Evolutionary conservation across 805 yeast species (phyloP).

Genomic region (Zygoascus bituminiphila): DNA sequence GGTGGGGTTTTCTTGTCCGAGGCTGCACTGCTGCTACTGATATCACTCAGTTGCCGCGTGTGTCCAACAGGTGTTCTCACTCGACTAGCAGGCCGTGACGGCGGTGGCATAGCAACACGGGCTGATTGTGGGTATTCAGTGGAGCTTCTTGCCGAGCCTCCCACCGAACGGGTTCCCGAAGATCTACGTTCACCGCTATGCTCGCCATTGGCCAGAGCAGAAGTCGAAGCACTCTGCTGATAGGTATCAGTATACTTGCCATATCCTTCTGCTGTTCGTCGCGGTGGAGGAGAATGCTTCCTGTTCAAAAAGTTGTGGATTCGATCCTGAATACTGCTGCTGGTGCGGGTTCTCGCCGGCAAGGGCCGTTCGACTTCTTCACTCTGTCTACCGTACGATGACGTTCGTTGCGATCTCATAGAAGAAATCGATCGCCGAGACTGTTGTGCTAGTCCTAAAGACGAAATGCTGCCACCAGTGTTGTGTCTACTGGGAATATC

Average conservation of each 20-base stretch:
- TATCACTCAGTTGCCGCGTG: neutral
- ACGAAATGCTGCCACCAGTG: neutral
- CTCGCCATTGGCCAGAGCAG: slow-evolving; percentile 4
- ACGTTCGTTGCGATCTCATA: neutral
- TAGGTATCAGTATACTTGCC: slow-evolving; percentile 56
- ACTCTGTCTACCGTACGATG: slow-evolving; percentile 1
- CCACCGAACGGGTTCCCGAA: neutral
- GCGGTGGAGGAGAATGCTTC: slow-evolving; percentile 34
- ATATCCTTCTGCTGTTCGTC: slow-evolving; percentile 70
- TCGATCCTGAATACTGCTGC: slow-evolving; percentile 26
- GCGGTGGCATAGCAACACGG: slow-evolving; percentile 1
- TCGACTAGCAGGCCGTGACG: slow-evolving; percentile 3
- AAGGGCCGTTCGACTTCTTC: neutral
- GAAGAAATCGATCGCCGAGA: neutral
- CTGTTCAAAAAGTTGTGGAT: slow-evolving; percentile 27
- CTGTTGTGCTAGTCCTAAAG: neutral
- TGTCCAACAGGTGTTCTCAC: neutral
- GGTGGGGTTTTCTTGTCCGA: slow-evolving; percentile 12
- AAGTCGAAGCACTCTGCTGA: neutral
- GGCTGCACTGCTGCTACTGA: slow-evolving; percentile 6
- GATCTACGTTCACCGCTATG: neutral
- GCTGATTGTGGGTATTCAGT: neutral
- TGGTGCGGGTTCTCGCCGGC: neutral
- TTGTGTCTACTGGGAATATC: neutral
- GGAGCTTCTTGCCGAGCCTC: neutral